These are phyloP conservation scores for Fraxinus albicans DNA, from an alignment of 305 asterid genomes.

Conservation along the genomic window DNA sequence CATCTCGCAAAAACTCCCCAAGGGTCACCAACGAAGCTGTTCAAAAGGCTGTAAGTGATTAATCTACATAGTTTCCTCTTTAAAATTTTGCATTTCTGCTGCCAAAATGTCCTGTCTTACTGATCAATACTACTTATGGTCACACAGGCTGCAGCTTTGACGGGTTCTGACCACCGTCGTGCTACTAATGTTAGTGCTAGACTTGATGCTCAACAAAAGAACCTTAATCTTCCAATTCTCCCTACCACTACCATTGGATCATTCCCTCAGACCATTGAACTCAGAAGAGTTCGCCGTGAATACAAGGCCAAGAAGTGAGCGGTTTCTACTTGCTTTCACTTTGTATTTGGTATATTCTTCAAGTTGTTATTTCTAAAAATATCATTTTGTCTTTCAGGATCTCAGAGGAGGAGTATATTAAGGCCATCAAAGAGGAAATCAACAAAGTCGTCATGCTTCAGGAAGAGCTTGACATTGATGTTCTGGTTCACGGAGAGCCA, in stretches of 20 bases:
- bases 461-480: neutral
- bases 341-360: neutral
- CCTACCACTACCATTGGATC: constrained; percentile 82
- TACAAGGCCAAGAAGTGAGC: constrained; percentile 77
- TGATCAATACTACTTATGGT: neutral
- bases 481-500: neutral
- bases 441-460: neutral
- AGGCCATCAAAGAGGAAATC: neutral
- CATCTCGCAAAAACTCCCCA: neutral
- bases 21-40: neutral
- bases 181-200: constrained; percentile 70
- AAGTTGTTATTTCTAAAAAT: neutral
- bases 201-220: constrained; percentile 78
- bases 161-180: constrained; percentile 72
- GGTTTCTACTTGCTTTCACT: neutral
- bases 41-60: neutral
- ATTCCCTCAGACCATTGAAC: constrained; percentile 76
- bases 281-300: constrained; percentile 81
- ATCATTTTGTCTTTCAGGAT: neutral
- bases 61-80: neutral
- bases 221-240: constrained; percentile 76
- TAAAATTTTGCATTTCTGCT: neutral
- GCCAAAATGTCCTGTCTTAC: neutral
- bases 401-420: neutral
- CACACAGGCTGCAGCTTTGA: constrained; percentile 62